A percentile compares a stretch with the other conserved stretches of the same genome.
Conservation (phyloP, 768 basidiomycete species). For the Lentinula raphanica region DNA sequence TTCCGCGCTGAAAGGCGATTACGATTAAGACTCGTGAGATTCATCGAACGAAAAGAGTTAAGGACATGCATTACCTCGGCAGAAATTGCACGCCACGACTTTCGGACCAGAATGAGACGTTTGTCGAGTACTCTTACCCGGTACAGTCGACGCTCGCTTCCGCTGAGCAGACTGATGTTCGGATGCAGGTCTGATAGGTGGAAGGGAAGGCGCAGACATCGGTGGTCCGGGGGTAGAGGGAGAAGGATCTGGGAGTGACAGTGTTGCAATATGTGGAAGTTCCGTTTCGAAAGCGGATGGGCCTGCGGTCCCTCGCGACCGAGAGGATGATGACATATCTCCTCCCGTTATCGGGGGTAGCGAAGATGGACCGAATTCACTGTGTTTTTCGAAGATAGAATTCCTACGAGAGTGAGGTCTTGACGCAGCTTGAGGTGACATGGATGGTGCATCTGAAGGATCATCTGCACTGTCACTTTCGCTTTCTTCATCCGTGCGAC, state of each 20-base stretch:
- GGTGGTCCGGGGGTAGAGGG: constrained; percentile 45
- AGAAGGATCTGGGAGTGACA: constrained; percentile 53
- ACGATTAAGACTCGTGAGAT: background rate
- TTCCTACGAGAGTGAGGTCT: constrained; percentile 43
- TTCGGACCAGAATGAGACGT: constrained; percentile 72
- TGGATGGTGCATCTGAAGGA: constrained; percentile 46
- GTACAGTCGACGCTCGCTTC: constrained; percentile 65
- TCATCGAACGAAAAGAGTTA: background rate
- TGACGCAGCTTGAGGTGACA: constrained; percentile 52
- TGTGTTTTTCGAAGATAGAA: constrained; percentile 43
- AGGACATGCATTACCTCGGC: constrained; percentile 57
- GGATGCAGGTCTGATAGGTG: constrained; percentile 60
- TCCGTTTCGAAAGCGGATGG: constrained; percentile 40
- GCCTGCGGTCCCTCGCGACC: constrained; percentile 25
- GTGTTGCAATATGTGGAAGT: constrained; percentile 67
- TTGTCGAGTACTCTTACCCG: constrained; percentile 54
- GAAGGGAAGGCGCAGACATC: constrained; percentile 61
- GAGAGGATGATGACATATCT: constrained; percentile 33
- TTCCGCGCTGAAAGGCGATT: constrained; percentile 58
- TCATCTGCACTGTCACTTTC: constrained; percentile 65
- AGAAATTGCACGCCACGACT: constrained; percentile 86
- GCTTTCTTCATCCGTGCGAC: constrained; percentile 60
- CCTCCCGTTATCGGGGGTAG: constrained; percentile 34
- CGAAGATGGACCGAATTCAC: constrained; percentile 36
- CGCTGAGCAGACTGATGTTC: constrained; percentile 65